A percentile compares a stretch with the other conserved stretches of the same genome.
Conservation (phyloP, 768 basidiomycete genomes). For the Ramaria sp. region DNA sequence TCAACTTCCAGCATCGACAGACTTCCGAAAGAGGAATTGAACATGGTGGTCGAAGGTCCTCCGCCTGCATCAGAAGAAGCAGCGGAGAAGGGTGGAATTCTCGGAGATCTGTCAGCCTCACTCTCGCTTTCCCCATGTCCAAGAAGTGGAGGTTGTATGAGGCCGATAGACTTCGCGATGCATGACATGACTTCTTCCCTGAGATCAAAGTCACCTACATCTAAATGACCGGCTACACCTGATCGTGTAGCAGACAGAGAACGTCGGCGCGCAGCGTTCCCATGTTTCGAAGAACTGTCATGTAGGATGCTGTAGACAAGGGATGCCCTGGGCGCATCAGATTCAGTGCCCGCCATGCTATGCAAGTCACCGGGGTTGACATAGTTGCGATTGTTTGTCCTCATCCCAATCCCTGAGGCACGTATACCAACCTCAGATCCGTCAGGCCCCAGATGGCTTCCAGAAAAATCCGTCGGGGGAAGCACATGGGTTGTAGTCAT, state of each 20-base stretch:
- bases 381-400: not conserved
- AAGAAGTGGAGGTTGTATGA: slow-evolving; percentile 62
- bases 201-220: slow-evolving; percentile 78
- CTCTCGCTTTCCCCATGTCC: slow-evolving; percentile 7
- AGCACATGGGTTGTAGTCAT: not conserved
- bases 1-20: slow-evolving; percentile 51
- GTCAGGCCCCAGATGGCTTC: not conserved
- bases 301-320: not conserved
- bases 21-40: slow-evolving; percentile 62
- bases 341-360: not conserved
- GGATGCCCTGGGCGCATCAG: not conserved
- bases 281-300: not conserved
- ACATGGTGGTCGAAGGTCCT: slow-evolving; percentile 26
- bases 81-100: slow-evolving; percentile 30
- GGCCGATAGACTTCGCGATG: slow-evolving; percentile 93
- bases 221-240: not conserved
- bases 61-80: slow-evolving; percentile 22
- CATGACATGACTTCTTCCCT: slow-evolving; percentile 95
- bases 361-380: slow-evolving; percentile 4
- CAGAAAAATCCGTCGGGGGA: not conserved
- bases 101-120: slow-evolving; percentile 46
- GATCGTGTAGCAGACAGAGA: not conserved
- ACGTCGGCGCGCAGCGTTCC: not conserved
- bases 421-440: not conserved
- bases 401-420: not conserved